Evolutionary conservation across 805 yeast genomes (phyloP).

Genomic region (Teunomyces kruisii): DNA sequence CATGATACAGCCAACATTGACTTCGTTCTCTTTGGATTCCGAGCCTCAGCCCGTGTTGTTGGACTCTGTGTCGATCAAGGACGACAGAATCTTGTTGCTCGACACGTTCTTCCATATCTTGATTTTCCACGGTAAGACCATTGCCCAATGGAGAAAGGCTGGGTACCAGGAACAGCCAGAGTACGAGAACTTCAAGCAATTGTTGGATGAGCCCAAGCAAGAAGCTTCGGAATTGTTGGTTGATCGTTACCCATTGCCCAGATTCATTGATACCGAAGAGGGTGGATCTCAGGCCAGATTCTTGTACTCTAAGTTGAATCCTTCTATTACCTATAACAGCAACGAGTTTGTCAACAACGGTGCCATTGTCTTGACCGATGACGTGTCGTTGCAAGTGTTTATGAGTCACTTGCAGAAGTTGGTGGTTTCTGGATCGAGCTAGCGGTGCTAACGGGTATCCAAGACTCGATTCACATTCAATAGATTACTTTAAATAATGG

Average conservation of each 20-base stretch:
- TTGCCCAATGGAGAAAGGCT: conserved; percentile 94
- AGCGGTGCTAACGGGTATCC: conserved; percentile 5
- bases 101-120: conserved; percentile 97
- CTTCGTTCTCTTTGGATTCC: conserved; percentile 70
- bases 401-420: conserved; percentile 92
- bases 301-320: conserved; percentile 90
- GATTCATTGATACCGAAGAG: conserved; percentile 95
- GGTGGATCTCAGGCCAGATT: conserved; percentile 99
- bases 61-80: conserved; percentile 89
- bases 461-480: not conserved
- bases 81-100: conserved; percentile 80
- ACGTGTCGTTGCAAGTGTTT: conserved; percentile 90
- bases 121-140: conserved; percentile 91
- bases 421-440: conserved; percentile 58
- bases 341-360: conserved; percentile 49
- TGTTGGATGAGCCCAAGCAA: conserved; percentile 83
- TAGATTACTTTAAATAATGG: conserved; percentile 1
- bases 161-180: conserved; percentile 92
- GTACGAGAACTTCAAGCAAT: conserved; percentile 80
- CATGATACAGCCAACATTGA: conserved; percentile 97
- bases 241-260: conserved; percentile 95
- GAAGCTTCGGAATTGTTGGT: conserved; percentile 91
- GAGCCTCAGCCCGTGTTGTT: conserved; percentile 91
- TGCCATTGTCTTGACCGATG: conserved; percentile 93
- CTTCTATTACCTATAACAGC: conserved; percentile 79